Evolutionary conservation across 1,139 yeast species (phyloP).

Genomic region (Sugiyamaella xylanicola): DNA sequence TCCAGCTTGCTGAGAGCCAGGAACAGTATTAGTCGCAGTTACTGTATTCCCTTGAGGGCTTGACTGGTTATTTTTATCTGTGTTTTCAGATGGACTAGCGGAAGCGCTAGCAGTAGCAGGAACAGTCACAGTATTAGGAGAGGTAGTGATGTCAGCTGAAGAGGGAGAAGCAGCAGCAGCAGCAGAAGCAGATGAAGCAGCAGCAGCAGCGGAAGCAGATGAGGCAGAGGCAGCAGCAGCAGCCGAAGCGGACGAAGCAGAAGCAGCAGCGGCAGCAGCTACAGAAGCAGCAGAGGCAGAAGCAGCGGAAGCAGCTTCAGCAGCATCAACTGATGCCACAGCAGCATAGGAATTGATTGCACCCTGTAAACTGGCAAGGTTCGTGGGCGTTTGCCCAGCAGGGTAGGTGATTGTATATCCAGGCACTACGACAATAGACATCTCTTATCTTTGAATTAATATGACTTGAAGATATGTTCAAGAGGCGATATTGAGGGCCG

Average conservation of each 20-base stretch:
- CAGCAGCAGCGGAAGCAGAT: not conserved
- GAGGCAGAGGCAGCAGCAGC: conserved; percentile 9
- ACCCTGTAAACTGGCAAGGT: conserved; percentile 8
- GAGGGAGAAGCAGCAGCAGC: not conserved
- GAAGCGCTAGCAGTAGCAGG: not conserved
- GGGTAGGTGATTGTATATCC: conserved; percentile 12
- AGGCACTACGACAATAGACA: conserved; percentile 15
- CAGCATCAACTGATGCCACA: conserved; percentile 2
- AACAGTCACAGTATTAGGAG: not conserved
- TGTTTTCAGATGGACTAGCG: not conserved
- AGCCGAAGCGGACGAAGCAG: conserved; percentile 1
- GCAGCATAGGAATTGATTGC: conserved; percentile 8
- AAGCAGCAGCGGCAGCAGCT: conserved; percentile 1
- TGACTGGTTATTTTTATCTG: not conserved
- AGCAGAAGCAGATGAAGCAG: not conserved
- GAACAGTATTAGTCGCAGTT: not conserved
- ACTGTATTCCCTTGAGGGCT: not conserved
- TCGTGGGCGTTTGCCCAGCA: not conserved
- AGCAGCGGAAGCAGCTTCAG: conserved; percentile 4
- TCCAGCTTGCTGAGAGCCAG: not conserved
- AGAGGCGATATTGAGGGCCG: not conserved
- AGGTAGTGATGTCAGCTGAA: not conserved
- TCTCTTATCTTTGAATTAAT: not conserved
- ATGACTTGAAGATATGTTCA: not conserved
- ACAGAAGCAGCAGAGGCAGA: conserved; percentile 3